phyloP scores from a whole-genome alignment of 2,329 filamentous ascomycete genomes.

The Pseudogymnoascus sp. region DNA sequence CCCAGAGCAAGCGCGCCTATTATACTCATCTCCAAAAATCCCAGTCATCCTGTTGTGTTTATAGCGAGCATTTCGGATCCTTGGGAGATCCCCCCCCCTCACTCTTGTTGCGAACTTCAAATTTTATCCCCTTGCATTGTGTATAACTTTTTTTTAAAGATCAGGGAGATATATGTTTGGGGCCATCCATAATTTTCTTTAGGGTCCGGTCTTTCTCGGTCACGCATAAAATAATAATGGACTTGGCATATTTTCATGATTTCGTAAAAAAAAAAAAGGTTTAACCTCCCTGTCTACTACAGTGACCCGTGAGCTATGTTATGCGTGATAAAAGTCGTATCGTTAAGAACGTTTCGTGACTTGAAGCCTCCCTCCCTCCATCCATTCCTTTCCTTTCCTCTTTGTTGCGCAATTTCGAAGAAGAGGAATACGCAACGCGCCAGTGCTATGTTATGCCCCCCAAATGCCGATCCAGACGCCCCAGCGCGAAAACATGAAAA shows the following conservation, averaged over 20 bases:
- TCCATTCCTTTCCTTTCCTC: neutral
- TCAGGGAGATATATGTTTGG: slow-evolving; percentile 9
- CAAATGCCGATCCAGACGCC: neutral
- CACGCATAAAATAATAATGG: neutral
- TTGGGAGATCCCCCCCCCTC: neutral
- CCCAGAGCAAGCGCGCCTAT: neutral
- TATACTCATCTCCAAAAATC: neutral
- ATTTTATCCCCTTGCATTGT: neutral
- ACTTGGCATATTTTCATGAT: slow-evolving; percentile 6
- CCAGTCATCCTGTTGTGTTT: slow-evolving; percentile 5
- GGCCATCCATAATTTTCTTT: slow-evolving; percentile 11
- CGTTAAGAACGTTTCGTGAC: neutral
- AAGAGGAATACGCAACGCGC: neutral
- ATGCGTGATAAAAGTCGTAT: slow-evolving; percentile 1
- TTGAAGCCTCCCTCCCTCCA: neutral
- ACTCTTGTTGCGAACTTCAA: slow-evolving; percentile 7
- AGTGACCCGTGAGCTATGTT: slow-evolving; percentile 9
- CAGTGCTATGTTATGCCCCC: slow-evolving; percentile 3
- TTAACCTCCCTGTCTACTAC: neutral
- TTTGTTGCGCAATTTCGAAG: neutral
- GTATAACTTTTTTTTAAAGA: neutral
- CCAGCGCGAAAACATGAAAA: neutral
- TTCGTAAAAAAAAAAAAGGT: neutral
- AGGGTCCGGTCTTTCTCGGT: neutral
- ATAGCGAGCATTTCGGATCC: slow-evolving; percentile 3